Percentiles rank a stretch among this genome's conserved stretches.
phyloP scores from a whole-genome alignment of 2,329 filamentous ascomycete species.

The Penicillium concentricum region DNA sequence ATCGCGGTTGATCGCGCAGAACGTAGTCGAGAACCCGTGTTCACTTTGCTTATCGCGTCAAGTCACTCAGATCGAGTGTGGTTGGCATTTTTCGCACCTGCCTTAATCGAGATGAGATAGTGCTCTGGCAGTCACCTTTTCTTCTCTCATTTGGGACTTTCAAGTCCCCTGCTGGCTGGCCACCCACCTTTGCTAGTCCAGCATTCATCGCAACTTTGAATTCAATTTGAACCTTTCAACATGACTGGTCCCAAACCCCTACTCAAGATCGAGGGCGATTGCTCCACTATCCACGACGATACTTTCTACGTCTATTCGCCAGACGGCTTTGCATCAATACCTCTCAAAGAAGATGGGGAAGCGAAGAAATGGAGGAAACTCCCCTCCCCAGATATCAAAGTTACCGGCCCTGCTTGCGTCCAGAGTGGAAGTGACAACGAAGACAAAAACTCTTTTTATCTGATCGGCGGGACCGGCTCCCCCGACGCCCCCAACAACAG shows the following conservation, averaged over 20 bases:
- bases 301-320: constrained; percentile 81
- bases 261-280: constrained; percentile 70
- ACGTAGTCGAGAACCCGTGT: background rate
- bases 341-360: constrained; percentile 64
- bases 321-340: constrained; percentile 71
- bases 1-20: background rate
- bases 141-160: constrained; percentile 19
- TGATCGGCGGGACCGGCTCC: constrained; percentile 72
- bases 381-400: constrained; percentile 60
- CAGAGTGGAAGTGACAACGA: constrained; percentile 61
- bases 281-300: constrained; percentile 76
- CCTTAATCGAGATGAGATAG: constrained; percentile 32
- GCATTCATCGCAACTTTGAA: constrained; percentile 17
- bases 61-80: background rate
- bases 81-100: background rate
- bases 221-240: constrained; percentile 19
- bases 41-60: background rate
- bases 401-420: constrained; percentile 76
- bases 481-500: constrained; percentile 57
- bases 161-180: constrained; percentile 27
- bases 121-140: constrained; percentile 36
- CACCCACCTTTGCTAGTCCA: constrained; percentile 27
- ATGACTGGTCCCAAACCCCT: constrained; percentile 74
- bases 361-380: constrained; percentile 73
- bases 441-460: constrained; percentile 62